Percentiles rank a stretch among this genome's conserved stretches.
Conservation (phyloP, 169 alveolate genomes). For the Besnoitia besnoiti region DNA sequence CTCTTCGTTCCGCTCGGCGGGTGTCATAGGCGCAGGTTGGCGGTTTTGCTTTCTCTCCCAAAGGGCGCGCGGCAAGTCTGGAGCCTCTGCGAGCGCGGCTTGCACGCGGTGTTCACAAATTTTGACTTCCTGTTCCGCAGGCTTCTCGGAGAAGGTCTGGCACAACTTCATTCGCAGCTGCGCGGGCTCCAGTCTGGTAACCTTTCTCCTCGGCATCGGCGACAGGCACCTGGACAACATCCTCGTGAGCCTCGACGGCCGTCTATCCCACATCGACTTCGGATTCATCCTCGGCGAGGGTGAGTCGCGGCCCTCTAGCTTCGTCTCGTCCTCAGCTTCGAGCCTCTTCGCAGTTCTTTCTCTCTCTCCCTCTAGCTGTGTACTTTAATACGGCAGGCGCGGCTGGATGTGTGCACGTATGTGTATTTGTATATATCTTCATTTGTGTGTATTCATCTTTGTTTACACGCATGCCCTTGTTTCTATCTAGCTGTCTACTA, state of each 20-base stretch:
- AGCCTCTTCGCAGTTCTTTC: slow-evolving; percentile 25
- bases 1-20: too few relatives aligned
- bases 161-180: slow-evolving; percentile 90
- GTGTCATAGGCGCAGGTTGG: background rate
- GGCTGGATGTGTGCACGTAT: background rate
- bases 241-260: slow-evolving; percentile 87
- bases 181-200: slow-evolving; percentile 97
- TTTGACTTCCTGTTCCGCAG: background rate
- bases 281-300: slow-evolving; percentile 95
- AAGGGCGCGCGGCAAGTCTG: background rate
- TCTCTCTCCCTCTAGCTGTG: background rate
- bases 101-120: background rate
- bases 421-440: background rate
- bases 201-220: slow-evolving; percentile 98
- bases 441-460: background rate
- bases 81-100: background rate
- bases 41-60: background rate
- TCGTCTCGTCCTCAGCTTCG: slow-evolving; percentile 78
- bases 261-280: slow-evolving; percentile 97
- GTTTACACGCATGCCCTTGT: background rate
- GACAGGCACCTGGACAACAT: slow-evolving; percentile 99
- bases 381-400: background rate
- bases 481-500: too few relatives aligned
- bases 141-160: background rate
- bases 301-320: background rate